Base-by-base conservation (phyloP, 2,329 filamentous ascomycete species). In the Fusarium azukiicola region DNA sequence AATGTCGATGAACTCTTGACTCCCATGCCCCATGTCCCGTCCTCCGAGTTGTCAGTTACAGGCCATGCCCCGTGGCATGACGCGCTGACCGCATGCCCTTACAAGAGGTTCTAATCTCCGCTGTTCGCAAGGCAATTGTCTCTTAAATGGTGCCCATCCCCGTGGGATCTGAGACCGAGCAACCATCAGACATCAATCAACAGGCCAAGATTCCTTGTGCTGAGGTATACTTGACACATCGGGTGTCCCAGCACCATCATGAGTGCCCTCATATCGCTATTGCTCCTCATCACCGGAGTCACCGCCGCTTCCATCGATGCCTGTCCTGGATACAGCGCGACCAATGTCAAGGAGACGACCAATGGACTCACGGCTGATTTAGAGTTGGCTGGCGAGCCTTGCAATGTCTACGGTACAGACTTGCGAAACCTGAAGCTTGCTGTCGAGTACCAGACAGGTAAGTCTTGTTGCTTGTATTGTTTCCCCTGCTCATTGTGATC, bases 321-420 rank as follows among this genome's bases (percentile, higher is more conserved):
- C 7, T 71, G 69, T 13, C 69, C 69, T 3, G 69, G 69, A 7
- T 71, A 71, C 19, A 56, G 44, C 27, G 69, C 69, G 6, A 21
- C 47, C 1, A 71, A 71, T 21, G 38, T 71, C 23, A 21, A 71
- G 12, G 40, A 66, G 11, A 44, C 46, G 2, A 21, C 38, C 7
- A 36, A 49, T 42, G 58, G 61, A 21, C 58, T 71, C 36, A 67
- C 69, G 4, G 69, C 69, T 6, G 58, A 71, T 32, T 27, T 71
- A 16, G 32, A 36, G 4, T 17, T 71, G 6, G 27, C 32, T n/a
- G 69, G 47, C 21, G 32, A 67, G 21, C 58, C 58, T 4, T 71
- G 69, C 17, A 42, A 71, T 54, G 69, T 67, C 21, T 71, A 56
- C 44, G 69, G 69, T 16, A 14, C 44, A 67, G 69, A 71, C 40